phyloP scores from a whole-genome alignment of 805 yeast species.

The Jamesozyma lodderae region DNA sequence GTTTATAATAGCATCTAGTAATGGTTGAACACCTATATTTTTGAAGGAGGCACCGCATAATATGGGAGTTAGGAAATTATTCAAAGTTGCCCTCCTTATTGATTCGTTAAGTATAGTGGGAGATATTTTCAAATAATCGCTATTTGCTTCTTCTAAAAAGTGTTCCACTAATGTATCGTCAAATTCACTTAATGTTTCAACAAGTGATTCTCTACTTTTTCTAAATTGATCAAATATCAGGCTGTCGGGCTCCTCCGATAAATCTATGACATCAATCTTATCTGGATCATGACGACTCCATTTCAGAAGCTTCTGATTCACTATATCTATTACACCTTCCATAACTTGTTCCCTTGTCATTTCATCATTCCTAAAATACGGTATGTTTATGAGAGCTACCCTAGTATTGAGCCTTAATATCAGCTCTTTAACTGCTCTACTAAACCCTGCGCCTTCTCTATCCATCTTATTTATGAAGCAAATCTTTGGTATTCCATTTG shows the following conservation, averaged over 20 bases:
- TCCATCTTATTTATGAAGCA: conserved; percentile 93
- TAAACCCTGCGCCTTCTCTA: conserved; percentile 89
- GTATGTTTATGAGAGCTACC: conserved; percentile 68
- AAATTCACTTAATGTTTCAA: conserved; percentile 76
- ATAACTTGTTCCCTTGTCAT: conserved; percentile 28
- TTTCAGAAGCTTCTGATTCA: conserved; percentile 40
- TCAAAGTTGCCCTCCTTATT: conserved; percentile 54
- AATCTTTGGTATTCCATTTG: conserved; percentile 65
- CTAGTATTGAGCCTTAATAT: conserved; percentile 66
- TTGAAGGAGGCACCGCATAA: conserved; percentile 88
- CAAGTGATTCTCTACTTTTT: conserved; percentile 59
- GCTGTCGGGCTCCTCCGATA: conserved; percentile 32
- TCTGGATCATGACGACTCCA: conserved; percentile 36
- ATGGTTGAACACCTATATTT: conserved; percentile 91
- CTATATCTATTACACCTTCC: conserved; percentile 50
- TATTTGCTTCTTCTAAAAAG: conserved; percentile 60
- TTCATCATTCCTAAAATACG: conserved; percentile 44
- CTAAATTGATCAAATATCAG: conserved; percentile 39
- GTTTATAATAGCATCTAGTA: conserved; percentile 70
- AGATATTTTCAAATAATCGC: conserved; percentile 59
- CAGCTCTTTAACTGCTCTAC: conserved; percentile 80
- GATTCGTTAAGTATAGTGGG: conserved; percentile 45
- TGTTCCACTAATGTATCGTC: conserved; percentile 73
- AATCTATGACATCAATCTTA: conserved; percentile 38
- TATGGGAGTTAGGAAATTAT: conserved; percentile 58